Percentiles rank a stretch among this genome's conserved stretches.
Conservation (phyloP, 2,329 filamentous ascomycete species). For the Neurospora sp. region DNA sequence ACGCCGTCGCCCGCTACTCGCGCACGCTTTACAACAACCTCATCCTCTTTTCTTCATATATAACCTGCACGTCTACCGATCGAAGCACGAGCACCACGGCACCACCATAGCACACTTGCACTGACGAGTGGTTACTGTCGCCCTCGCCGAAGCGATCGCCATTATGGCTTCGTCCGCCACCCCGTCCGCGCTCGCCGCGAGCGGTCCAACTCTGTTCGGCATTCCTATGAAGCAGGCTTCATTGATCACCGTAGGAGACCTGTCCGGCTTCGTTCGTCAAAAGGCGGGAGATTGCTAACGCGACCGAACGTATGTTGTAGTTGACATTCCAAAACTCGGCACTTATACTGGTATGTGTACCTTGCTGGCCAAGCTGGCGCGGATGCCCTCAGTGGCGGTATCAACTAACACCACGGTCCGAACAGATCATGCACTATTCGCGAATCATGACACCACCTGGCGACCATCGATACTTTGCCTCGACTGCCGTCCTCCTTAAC, state of each 20-base stretch:
- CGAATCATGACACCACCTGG: constrained; percentile 78
- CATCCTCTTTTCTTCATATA: not conserved
- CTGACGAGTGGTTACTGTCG: not conserved
- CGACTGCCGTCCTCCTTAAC: constrained; percentile 87
- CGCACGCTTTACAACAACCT: not conserved
- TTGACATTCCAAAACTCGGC: constrained; percentile 73
- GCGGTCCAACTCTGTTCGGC: constrained; percentile 41
- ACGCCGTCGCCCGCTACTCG: not conserved
- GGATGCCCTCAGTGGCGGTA: not conserved
- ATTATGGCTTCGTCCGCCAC: not conserved
- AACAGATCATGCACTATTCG: constrained; percentile 85
- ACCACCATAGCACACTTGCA: not conserved
- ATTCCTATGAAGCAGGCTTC: constrained; percentile 61
- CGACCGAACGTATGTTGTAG: constrained; percentile 32
- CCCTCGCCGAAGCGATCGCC: not conserved
- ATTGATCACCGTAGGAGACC: constrained; percentile 47
- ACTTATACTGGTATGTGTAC: constrained; percentile 52
- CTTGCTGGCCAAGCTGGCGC: not conserved
- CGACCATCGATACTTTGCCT: constrained; percentile 84
- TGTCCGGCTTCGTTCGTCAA: not conserved
- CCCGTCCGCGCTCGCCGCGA: constrained; percentile 23
- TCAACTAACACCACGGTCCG: constrained; percentile 5
- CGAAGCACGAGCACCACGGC: not conserved
- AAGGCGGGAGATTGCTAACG: constrained; percentile 12
- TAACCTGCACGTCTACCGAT: not conserved